A percentile compares a stretch with the other conserved stretches of the same genome.
These are phyloP conservation scores for Solanum habrochaites DNA, from an alignment of 257 asterid species.

Conservation along the genomic window DNA sequence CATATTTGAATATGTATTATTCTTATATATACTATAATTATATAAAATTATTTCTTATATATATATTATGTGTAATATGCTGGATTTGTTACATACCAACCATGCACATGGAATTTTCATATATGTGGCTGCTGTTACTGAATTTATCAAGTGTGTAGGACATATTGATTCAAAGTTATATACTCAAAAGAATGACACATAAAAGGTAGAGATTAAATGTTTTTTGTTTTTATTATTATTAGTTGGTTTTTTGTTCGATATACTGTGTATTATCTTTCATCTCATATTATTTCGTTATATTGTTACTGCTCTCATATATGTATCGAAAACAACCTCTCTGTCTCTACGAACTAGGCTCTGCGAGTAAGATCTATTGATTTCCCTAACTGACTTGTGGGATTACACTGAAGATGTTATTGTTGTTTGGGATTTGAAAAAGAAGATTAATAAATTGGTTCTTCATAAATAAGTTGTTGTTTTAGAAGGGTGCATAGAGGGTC, in stretches of 20 bases:
- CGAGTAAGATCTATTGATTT: not conserved
- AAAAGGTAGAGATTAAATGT: not conserved
- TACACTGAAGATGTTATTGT: not conserved
- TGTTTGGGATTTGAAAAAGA: not conserved
- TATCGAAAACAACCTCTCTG: not conserved
- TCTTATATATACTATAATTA: not conserved
- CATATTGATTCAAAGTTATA: not conserved
- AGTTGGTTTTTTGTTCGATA: not conserved
- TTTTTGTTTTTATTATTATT: not conserved
- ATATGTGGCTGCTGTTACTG: conserved; percentile 7
- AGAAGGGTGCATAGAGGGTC: conserved; percentile 52
- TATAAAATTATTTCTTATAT: not conserved
- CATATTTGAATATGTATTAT: not conserved
- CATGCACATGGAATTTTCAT: conserved; percentile 2
- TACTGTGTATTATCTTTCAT: not conserved
- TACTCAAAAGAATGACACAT: not conserved
- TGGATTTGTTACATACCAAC: conserved; percentile 19
- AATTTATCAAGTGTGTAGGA: not conserved
- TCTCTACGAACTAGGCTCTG: not conserved
- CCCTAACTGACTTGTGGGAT: not conserved
- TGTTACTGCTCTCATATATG: not conserved
- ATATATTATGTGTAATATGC: not conserved
- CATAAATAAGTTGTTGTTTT: not conserved
- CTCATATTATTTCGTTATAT: not conserved
- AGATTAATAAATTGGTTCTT: not conserved